A percentile compares a stretch with the other conserved stretches of the same genome.
phyloP scores from a whole-genome alignment of 2,329 filamentous ascomycete genomes.

The Pseudogymnoascus sp. region DNA sequence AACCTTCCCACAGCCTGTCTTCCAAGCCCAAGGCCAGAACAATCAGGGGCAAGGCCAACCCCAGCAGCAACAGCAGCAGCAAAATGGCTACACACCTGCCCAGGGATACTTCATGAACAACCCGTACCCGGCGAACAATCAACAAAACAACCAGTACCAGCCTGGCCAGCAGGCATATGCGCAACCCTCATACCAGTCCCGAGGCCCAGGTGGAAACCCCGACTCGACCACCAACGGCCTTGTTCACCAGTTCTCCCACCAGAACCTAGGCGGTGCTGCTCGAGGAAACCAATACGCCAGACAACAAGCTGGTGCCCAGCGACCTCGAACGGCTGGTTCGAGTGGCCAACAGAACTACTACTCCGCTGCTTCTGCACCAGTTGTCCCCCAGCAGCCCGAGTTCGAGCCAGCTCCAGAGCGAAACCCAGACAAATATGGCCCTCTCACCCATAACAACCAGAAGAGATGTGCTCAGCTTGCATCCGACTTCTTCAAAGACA shows the following conservation, averaged over 20 bases:
- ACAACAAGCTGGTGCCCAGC: slow-evolving; percentile 60
- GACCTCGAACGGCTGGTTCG: slow-evolving; percentile 77
- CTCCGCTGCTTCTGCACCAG: slow-evolving; percentile 60
- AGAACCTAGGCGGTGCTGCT: slow-evolving; percentile 74
- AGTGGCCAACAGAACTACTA: slow-evolving; percentile 60
- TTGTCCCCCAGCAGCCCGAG: slow-evolving; percentile 52
- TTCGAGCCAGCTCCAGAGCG: slow-evolving; percentile 75
- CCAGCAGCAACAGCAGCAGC: slow-evolving; percentile 34
- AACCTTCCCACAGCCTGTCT: slow-evolving; percentile 89
- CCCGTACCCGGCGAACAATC: slow-evolving; percentile 40
- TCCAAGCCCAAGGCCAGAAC: slow-evolving; percentile 30
- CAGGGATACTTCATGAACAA: slow-evolving; percentile 56
- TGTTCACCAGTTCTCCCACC: slow-evolving; percentile 93
- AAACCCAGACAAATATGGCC: slow-evolving; percentile 72
- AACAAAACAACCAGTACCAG: slow-evolving; percentile 39
- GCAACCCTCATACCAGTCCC: slow-evolving; percentile 38
- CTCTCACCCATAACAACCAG: slow-evolving; percentile 60
- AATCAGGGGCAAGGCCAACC: slow-evolving; percentile 33
- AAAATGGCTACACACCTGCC: slow-evolving; percentile 38
- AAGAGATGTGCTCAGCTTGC: slow-evolving; percentile 65
- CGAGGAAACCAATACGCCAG: slow-evolving; percentile 65
- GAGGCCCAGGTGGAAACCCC: slow-evolving; percentile 49
- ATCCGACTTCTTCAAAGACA: slow-evolving; percentile 96
- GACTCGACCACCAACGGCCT: slow-evolving; percentile 86
- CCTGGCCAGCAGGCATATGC: slow-evolving; percentile 49